Percentiles rank a stretch among this genome's conserved stretches.
Conservation (phyloP, 2,329 filamentous ascomycete genomes). For the Cucurbitaria berberidis region DNA sequence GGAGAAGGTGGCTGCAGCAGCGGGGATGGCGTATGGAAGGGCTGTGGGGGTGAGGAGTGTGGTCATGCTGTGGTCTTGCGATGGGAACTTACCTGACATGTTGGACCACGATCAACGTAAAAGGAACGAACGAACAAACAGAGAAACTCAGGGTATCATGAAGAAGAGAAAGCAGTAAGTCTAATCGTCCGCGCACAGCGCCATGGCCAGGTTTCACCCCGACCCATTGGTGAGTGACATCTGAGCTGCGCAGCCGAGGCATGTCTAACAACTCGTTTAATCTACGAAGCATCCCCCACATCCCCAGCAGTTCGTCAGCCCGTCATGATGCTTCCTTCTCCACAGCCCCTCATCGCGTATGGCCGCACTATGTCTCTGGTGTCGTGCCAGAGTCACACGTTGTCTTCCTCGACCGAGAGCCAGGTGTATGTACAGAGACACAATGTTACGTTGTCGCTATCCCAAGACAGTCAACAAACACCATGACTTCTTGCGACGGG, state of each 20-base stretch:
- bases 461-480: neutral
- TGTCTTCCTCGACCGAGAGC: neutral
- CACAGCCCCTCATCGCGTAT: slow-evolving; percentile 8
- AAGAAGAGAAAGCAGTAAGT: neutral
- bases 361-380: neutral
- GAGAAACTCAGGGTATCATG: no score
- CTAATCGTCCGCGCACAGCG: neutral
- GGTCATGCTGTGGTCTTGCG: neutral
- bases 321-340: neutral
- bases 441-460: neutral
- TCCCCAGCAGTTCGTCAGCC: slow-evolving; percentile 1
- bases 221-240: neutral
- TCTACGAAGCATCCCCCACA: no score
- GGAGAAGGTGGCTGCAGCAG: slow-evolving; percentile 54
- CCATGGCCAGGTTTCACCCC: neutral
- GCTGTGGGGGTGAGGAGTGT: slow-evolving; percentile 17
- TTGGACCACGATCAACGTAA: no score
- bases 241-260: slow-evolving; percentile 15
- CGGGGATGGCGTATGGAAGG: slow-evolving; percentile 38
- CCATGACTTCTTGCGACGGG: neutral
- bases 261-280: neutral
- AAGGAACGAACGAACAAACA: no score
- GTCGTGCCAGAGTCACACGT: neutral
- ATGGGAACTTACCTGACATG: slow-evolving; percentile 16
- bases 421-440: neutral